Conservation (phyloP, 1,284 basidiomycete species). For the Irpex sp. region DNA sequence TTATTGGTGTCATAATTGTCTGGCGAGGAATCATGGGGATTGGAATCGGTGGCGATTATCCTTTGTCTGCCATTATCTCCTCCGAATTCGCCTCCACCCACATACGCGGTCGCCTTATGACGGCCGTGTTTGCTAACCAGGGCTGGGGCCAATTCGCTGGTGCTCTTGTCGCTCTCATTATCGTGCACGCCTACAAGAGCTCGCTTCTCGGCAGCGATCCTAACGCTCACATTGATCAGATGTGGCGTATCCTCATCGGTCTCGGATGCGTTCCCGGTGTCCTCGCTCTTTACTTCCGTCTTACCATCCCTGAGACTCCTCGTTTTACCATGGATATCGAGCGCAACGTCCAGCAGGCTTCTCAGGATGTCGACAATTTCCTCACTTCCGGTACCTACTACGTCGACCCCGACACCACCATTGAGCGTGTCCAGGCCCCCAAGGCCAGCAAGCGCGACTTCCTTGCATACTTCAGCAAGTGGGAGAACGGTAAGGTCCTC, state of each 20-base stretch:
- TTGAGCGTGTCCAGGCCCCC: conserved; percentile 60
- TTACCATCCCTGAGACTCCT: conserved; percentile 76
- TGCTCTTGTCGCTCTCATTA: conserved; percentile 66
- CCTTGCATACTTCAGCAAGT: conserved; percentile 52
- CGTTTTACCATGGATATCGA: conserved; percentile 92
- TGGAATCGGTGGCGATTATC: conserved; percentile 75
- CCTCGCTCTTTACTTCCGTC: conserved; percentile 72
- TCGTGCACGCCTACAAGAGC: conserved; percentile 67
- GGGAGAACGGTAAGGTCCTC: conserved; percentile 63
- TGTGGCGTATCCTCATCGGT: conserved; percentile 72
- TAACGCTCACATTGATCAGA: conserved; percentile 49
- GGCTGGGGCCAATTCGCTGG: conserved; percentile 73
- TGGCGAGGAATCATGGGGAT: conserved; percentile 68
- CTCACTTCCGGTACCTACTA: conserved; percentile 50
- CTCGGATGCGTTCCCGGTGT: conserved; percentile 66
- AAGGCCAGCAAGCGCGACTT: conserved; percentile 68
- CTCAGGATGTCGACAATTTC: conserved; percentile 64
- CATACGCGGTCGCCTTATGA: conserved; percentile 72
- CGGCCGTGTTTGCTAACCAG: conserved; percentile 65
- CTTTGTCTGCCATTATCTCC: conserved; percentile 61
- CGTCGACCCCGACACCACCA: conserved; percentile 51
- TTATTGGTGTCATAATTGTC: conserved; percentile 54
- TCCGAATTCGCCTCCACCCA: conserved; percentile 77
- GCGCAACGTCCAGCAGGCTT: conserved; percentile 74
- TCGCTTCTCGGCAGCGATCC: conserved; percentile 49